phyloP scores from a whole-genome alignment of 2,329 filamentous ascomycete species.

The Elsinoe fawcettii region DNA sequence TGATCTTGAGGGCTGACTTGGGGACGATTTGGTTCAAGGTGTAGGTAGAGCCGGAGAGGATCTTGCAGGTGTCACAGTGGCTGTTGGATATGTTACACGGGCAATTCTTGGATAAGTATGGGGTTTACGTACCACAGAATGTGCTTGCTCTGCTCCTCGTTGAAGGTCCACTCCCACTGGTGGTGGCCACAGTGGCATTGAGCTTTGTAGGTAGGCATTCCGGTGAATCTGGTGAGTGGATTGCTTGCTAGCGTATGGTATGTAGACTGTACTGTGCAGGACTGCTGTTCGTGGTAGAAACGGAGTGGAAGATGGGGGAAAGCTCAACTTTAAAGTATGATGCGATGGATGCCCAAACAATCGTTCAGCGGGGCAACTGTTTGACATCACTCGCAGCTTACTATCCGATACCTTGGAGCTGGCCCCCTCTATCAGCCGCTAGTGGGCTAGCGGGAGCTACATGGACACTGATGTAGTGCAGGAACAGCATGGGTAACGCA shows the following conservation, averaged over 20 bases:
- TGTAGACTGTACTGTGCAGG: neutral
- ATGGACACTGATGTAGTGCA: neutral
- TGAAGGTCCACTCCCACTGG: constrained; percentile 45
- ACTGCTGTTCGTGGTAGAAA: neutral
- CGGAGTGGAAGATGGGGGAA: neutral
- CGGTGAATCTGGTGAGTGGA: constrained; percentile 15
- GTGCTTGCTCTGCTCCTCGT: constrained; percentile 38
- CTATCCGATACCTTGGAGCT: neutral
- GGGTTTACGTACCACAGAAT: constrained; percentile 38
- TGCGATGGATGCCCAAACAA: constrained; percentile 1
- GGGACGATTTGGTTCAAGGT: constrained; percentile 50
- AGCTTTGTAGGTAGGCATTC: constrained; percentile 42
- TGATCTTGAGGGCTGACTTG: constrained; percentile 43
- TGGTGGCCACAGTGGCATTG: constrained; percentile 50
- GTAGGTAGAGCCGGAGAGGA: constrained; percentile 43
- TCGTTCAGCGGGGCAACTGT: neutral
- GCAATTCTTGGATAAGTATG: constrained; percentile 20
- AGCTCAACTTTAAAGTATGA: neutral
- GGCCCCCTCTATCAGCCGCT: neutral
- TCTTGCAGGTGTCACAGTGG: constrained; percentile 53
- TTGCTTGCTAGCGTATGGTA: neutral
- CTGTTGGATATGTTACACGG: constrained; percentile 25
- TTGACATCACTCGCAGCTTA: neutral
- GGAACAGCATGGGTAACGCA: neutral
- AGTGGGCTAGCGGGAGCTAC: constrained; percentile 1